Percentiles rank a stretch among this genome's conserved stretches.
These are phyloP conservation scores for Mucor plumbeus DNA, from an alignment of 371 early-diverging fungal species.

Conservation along the genomic window DNA sequence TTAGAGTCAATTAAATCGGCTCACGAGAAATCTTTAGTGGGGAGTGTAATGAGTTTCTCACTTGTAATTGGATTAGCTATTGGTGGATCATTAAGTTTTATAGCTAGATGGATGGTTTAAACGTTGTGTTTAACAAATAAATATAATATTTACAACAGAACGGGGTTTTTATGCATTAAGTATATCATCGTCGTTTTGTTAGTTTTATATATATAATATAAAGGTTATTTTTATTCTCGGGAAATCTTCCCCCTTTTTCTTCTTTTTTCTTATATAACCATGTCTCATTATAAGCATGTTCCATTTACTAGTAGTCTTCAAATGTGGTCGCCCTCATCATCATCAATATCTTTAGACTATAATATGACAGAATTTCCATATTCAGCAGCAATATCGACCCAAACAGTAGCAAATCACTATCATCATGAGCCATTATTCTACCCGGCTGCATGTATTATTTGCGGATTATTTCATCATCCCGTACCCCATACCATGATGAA, in stretches of 20 bases:
- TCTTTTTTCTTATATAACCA: neutral
- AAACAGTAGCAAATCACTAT: constrained; percentile 1
- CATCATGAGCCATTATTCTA: constrained; percentile 25
- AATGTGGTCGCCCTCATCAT: constrained; percentile 25
- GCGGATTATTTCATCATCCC: constrained; percentile 20
- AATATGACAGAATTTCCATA: neutral
- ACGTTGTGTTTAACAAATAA: constrained; percentile 12
- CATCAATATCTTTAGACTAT: neutral
- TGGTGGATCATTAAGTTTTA: constrained; percentile 68
- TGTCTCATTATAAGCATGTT: constrained; percentile 7
- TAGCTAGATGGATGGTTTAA: constrained; percentile 55
- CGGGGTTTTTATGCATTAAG: neutral
- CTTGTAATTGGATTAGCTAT: constrained; percentile 72
- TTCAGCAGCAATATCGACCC: neutral
- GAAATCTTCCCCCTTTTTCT: constrained; percentile 3
- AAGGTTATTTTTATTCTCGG: constrained; percentile 1
- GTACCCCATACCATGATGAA: constrained; percentile 13
- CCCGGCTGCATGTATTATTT: constrained; percentile 24
- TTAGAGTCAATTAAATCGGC: constrained; percentile 41
- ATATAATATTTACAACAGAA: constrained; percentile 18
- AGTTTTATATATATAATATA: neutral
- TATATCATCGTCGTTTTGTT: constrained; percentile 3
- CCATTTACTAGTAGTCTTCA: constrained; percentile 14
- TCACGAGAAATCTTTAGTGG: constrained; percentile 60
- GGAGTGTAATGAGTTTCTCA: constrained; percentile 75